phyloP scores from a whole-genome alignment of 331 rosid species.

The Spiraea crenata region DNA sequence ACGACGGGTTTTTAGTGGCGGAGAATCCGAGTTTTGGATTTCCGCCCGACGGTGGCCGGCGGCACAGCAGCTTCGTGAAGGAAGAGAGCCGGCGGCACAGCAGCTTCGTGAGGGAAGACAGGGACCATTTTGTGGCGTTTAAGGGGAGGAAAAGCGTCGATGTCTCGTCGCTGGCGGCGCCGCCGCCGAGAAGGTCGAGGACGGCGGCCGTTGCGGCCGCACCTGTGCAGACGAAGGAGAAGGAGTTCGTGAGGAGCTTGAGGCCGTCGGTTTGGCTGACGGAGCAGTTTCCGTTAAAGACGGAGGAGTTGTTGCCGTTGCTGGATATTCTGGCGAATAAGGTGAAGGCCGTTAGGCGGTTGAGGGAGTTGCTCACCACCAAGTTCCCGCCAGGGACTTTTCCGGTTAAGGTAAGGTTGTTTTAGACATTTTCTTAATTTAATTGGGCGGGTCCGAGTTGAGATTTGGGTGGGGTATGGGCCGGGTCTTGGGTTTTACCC shows the following conservation, averaged over 20 bases:
- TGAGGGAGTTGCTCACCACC: constrained; percentile 90
- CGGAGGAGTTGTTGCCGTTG: constrained; percentile 84
- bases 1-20: constrained; percentile 82
- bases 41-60: constrained; percentile 41
- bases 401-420: constrained; percentile 80
- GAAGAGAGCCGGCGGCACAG: constrained; percentile 93
- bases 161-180: constrained; percentile 36
- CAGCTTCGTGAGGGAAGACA: constrained; percentile 81
- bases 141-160: constrained; percentile 79
- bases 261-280: constrained; percentile 94
- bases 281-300: constrained; percentile 89
- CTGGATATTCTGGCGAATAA: constrained; percentile 85
- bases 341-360: constrained; percentile 85
- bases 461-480: too few species aligned
- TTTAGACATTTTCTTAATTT: background rate
- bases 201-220: constrained; percentile 23
- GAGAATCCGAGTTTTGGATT: constrained; percentile 73
- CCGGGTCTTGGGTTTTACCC: constrained; percentile 8
- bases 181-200: constrained; percentile 38
- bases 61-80: constrained; percentile 84
- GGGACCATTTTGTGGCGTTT: constrained; percentile 57
- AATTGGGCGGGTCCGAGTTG: background rate
- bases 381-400: constrained; percentile 91
- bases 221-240: constrained; percentile 64
- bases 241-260: constrained; percentile 71